Percentiles rank a stretch among this genome's conserved stretches.
These are phyloP conservation scores for Parastagonospora avenae DNA, from an alignment of 2,329 filamentous ascomycete species.

Conservation along the genomic window DNA sequence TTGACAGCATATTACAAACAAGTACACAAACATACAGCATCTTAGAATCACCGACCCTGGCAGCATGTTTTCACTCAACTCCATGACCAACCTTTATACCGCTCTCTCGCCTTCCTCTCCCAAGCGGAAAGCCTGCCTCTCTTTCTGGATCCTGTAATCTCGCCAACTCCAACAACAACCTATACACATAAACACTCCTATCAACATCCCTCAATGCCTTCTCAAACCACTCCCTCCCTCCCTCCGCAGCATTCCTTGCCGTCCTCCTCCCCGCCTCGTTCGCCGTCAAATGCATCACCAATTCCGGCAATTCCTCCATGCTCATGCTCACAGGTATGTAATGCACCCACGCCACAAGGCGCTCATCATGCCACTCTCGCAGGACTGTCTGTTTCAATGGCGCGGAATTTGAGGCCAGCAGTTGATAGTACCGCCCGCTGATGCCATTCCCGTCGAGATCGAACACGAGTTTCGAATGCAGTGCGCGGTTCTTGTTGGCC, in stretches of 20 bases:
- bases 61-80: too few species aligned
- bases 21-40: too few species aligned
- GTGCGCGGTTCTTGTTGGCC: too few species aligned
- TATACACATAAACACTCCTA: too few species aligned
- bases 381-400: conserved; percentile 44
- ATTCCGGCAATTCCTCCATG: conserved; percentile 27
- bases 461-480: conserved; percentile 8
- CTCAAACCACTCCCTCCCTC: conserved; percentile 20
- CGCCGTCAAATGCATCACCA: conserved; percentile 14
- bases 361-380: conserved; percentile 45
- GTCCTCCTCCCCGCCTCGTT: conserved; percentile 12
- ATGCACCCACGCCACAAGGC: conserved; percentile 44
- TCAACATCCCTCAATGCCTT: too few species aligned
- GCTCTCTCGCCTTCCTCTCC: too few species aligned
- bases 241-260: conserved; percentile 24
- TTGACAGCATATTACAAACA: too few species aligned
- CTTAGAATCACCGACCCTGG: too few species aligned
- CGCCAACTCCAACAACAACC: too few species aligned
- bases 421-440: conserved; percentile 22
- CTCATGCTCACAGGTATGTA: conserved; percentile 36
- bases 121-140: too few species aligned
- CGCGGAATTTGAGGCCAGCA: conserved; percentile 11
- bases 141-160: too few species aligned
- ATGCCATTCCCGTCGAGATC: conserved; percentile 27
- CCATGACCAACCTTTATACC: too few species aligned